Evolutionary conservation across 768 basidiomycete genomes (phyloP), one percentile per base, ranked within the genome.

Genomic region (Gelatoporia subvermispora): DNA sequence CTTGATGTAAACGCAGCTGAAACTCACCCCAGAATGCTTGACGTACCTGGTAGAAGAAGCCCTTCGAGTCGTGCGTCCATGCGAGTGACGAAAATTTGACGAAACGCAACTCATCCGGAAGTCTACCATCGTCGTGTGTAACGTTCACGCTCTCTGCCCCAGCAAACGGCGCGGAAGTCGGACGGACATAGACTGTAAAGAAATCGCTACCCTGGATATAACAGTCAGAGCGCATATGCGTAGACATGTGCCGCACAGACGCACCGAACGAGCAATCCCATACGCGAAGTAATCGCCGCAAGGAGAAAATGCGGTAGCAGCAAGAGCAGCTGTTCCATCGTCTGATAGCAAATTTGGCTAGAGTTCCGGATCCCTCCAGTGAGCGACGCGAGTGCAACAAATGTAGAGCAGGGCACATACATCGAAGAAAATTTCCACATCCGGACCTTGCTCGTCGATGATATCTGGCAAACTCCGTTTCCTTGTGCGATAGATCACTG

Each of bases 391-490:
- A 31, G 13, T 13, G 28, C 28, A 31, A 13, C 13, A 31, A 5
- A 31, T 13, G 28, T 31, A 5, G 13, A 7, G 25, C 28, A 13
- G 11, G 10, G 24, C 43, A 57, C 78, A 49, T 57, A 84, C 84
- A 64, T 93, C 86, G 58, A 92, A 91, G 65, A 87, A 92, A 3
- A 90, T 71, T 61, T 90, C 87, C 23, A 80, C 80, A 13, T 71
- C 76, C 16, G 67, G 60, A 23, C 69, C 72, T 35, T 65, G 60
- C 16, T 68, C 67, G 34, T 71, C 59, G 36, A 73, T 72, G 59
- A 79, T 74, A 53, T 77, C 74, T 35, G 86, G 87, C 40, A 85
- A 65, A 16, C 57, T 64, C 4, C 64, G 66, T 50, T 76, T 73
- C 55, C 67, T 76, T 23, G 82, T 84, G 11, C 85, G 76, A 61